phyloP scores from a whole-genome alignment of 176 grass and related monocot species.

The Avena sativa region DNA sequence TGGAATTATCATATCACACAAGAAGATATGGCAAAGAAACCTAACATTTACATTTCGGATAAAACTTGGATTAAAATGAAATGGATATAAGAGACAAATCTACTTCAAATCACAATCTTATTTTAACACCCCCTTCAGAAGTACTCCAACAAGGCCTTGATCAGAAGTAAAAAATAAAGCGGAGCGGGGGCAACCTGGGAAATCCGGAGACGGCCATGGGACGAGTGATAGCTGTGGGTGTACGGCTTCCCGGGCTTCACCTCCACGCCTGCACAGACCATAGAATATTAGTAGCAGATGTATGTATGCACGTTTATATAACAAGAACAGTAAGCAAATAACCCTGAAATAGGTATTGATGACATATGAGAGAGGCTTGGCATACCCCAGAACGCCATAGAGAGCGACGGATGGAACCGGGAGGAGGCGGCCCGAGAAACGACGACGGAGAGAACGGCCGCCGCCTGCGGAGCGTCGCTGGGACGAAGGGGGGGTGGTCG shows the following conservation, averaged over 20 bases:
- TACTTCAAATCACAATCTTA: neutral
- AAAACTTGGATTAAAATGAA: neutral
- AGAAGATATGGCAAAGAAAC: neutral
- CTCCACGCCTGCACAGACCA: conserved; percentile 67
- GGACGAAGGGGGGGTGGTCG: neutral
- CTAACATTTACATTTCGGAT: neutral
- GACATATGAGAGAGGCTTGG: neutral
- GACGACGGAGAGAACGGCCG: neutral
- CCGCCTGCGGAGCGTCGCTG: conserved; percentile 9
- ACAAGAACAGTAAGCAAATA: neutral
- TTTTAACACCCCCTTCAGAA: neutral
- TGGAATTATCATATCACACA: neutral
- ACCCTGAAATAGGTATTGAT: neutral
- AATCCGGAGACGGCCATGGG: conserved; percentile 80
- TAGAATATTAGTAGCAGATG: neutral
- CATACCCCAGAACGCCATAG: conserved; percentile 83
- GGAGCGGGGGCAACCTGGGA: conserved; percentile 57
- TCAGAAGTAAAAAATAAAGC: neutral
- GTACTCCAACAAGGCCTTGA: neutral
- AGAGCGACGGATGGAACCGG: neutral
- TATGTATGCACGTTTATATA: neutral
- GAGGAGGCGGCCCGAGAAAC: neutral
- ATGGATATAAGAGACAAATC: neutral
- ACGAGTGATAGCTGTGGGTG: conserved; percentile 61
- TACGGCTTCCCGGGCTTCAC: conserved; percentile 87